phyloP scores from a whole-genome alignment of 1,284 basidiomycete genomes.

The Cryptococcus sp. region DNA sequence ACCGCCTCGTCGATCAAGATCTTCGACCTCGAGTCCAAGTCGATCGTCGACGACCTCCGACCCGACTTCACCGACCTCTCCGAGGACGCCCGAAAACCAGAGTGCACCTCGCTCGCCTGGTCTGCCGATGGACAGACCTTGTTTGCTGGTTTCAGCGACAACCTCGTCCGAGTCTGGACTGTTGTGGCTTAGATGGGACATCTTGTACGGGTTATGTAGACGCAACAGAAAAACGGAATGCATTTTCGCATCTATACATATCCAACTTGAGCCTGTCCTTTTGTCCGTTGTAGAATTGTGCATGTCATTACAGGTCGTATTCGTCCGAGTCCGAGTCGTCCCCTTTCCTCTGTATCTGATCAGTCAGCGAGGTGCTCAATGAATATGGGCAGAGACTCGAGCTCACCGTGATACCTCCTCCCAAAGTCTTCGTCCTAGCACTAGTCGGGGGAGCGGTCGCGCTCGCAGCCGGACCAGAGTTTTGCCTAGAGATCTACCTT shows the following conservation, averaged over 20 bases:
- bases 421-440: conserved; percentile 38
- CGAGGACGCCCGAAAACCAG: conserved; percentile 77
- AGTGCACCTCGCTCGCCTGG: conserved; percentile 98
- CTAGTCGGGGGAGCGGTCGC: conserved; percentile 14
- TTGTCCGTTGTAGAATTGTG: background rate
- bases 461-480: background rate
- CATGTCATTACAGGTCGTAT: conserved; percentile 38
- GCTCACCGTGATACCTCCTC: conserved; percentile 45
- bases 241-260: conserved; percentile 6
- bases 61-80: conserved; percentile 76
- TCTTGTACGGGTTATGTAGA: background rate
- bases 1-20: conserved; percentile 98
- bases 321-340: conserved; percentile 48
- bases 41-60: conserved; percentile 92
- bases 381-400: conserved; percentile 1
- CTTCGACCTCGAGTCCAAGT: conserved; percentile 98
- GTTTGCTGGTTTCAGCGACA: conserved; percentile 91
- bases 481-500: background rate
- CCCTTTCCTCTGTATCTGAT: conserved; percentile 45
- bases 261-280: background rate
- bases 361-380: background rate
- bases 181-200: conserved; percentile 52
- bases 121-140: conserved; percentile 96
- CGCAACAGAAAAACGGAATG: conserved; percentile 3
- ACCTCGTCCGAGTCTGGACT: conserved; percentile 86